Evolutionary conservation across 441 rosid genomes (phyloP).

Genomic region (Erysimum cheiri): DNA sequence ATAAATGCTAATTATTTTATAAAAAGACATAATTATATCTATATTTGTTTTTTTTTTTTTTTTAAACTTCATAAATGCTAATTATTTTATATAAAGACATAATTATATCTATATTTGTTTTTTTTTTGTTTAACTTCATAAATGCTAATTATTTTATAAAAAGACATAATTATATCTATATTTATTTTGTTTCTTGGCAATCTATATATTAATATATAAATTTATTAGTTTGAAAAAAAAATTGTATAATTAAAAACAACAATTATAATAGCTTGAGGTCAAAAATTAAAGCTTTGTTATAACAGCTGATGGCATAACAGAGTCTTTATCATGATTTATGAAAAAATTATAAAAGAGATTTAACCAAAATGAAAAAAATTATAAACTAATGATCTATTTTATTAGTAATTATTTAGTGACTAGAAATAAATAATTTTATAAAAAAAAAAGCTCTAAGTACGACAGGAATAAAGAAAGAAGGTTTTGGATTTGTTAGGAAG

Average conservation of each 20-base stretch:
- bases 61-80: no score
- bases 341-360: background rate
- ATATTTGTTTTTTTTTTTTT: no score
- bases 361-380: background rate
- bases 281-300: background rate
- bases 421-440: background rate
- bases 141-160: background rate
- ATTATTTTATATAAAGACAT: no score
- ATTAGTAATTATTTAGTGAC: background rate
- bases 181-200: no score
- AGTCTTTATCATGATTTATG: background rate
- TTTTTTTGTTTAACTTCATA: background rate
- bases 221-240: background rate
- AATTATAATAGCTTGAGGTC: background rate
- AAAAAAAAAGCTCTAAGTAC: background rate
- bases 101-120: no score
- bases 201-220: background rate
- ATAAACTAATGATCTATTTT: no score
- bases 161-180: no score
- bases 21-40: no score
- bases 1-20: background rate
- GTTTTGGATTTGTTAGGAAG: constrained; percentile 34
- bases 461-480: background rate
- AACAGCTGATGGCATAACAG: background rate
- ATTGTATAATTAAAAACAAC: background rate